These are phyloP conservation scores for Wickerhamiella infanticola DNA, from an alignment of 1,139 yeast species.

Conservation along the genomic window DNA sequence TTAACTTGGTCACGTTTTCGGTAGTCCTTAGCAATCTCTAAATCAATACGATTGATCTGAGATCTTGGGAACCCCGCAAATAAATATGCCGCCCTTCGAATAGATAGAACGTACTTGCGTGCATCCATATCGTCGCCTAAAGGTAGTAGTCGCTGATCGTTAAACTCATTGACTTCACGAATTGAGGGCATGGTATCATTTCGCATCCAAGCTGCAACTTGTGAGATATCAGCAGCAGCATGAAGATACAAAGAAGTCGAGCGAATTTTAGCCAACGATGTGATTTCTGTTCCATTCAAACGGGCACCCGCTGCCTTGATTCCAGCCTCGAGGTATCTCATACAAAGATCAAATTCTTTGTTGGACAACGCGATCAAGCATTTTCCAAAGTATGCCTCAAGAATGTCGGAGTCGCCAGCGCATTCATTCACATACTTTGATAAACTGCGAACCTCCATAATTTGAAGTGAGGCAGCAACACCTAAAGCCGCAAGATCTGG, in stretches of 20 bases:
- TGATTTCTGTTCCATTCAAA: constrained; percentile 25
- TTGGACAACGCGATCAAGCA: constrained; percentile 34
- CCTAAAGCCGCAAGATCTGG: constrained; percentile 39
- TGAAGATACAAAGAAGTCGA: constrained; percentile 43
- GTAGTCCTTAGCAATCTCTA: constrained; percentile 50
- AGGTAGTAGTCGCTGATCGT: constrained; percentile 20
- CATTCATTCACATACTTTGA: constrained; percentile 4
- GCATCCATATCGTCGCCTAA: constrained; percentile 25
- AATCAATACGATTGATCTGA: constrained; percentile 37
- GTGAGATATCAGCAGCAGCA: constrained; percentile 46
- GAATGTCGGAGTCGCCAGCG: constrained; percentile 6
- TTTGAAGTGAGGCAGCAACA: constrained; percentile 40
- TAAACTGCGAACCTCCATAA: constrained; percentile 33
- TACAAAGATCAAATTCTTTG: constrained; percentile 16
- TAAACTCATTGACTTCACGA: not conserved
- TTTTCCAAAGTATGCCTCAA: constrained; percentile 48
- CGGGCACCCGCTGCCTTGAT: not conserved
- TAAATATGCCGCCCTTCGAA: constrained; percentile 34
- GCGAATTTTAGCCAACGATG: constrained; percentile 39
- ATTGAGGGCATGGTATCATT: constrained; percentile 12
- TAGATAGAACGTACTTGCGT: constrained; percentile 23
- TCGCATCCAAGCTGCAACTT: not conserved
- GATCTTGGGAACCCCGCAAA: constrained; percentile 23
- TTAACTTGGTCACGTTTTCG: constrained; percentile 56
- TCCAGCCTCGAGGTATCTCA: not conserved